phyloP scores from a whole-genome alignment of 1,139 yeast genomes.

The Nadsonia commutata region DNA sequence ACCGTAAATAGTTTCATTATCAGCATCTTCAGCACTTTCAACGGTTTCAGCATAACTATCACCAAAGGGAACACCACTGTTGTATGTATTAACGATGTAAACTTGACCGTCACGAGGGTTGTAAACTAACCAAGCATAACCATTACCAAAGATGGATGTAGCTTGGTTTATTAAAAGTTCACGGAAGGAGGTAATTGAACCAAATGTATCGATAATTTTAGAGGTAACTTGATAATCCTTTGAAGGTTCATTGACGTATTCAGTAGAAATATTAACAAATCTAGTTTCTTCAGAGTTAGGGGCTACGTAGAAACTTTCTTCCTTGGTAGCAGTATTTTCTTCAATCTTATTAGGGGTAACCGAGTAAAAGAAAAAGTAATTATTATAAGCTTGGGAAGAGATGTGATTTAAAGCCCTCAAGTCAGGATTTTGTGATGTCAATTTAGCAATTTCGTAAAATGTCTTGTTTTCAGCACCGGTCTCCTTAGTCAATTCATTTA shows the following conservation, averaged over 20 bases:
- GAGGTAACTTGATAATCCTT: conserved; percentile 2
- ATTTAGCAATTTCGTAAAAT: conserved; percentile 41
- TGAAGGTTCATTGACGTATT: conserved; percentile 14
- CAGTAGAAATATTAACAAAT: conserved; percentile 13
- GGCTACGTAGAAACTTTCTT: conserved; percentile 1
- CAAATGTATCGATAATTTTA: conserved; percentile 23
- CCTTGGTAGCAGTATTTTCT: conserved; percentile 7
- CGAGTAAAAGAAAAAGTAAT: conserved; percentile 59
- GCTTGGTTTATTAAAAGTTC: conserved; percentile 44
- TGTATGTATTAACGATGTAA: conserved; percentile 50
- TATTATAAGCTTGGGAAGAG: conserved; percentile 85
- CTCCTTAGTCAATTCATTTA: conserved; percentile 31
- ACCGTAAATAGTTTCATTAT: conserved; percentile 2
- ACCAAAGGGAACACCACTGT: conserved; percentile 81
- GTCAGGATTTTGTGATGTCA: conserved; percentile 54
- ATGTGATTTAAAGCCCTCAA: conserved; percentile 49
- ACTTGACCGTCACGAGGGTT: conserved; percentile 34
- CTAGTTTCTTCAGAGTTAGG: conserved; percentile 7
- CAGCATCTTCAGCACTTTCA: conserved; percentile 4
- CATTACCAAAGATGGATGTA: conserved; percentile 53
- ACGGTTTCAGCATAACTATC: conserved; percentile 6
- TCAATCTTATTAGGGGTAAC: conserved; percentile 15
- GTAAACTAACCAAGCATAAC: conserved; percentile 81
- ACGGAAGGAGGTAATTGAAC: conserved; percentile 36
- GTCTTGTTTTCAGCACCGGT: conserved; percentile 12